Evolutionary conservation across 805 yeast species (phyloP).

Genomic region (Starmerella bombi): DNA sequence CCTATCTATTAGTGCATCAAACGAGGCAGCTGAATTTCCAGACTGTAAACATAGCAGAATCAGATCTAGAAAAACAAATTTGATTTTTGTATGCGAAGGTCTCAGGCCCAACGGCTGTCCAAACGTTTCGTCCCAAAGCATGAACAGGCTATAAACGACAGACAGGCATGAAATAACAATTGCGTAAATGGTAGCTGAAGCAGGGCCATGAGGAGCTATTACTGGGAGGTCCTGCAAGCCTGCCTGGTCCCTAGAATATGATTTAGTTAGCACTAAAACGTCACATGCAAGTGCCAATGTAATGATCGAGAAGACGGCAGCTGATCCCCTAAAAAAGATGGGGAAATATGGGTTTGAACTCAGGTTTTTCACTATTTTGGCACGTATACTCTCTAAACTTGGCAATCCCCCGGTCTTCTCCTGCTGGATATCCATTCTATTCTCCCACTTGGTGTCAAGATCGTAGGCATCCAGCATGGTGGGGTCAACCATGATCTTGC

Average conservation of each 20-base stretch:
- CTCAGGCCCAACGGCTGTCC: conserved; percentile 88
- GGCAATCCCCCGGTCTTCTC: conserved; percentile 1
- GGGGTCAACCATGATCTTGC: conserved; percentile 6
- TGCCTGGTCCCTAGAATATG: conserved; percentile 2
- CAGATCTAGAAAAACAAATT: conserved; percentile 67
- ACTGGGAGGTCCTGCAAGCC: conserved; percentile 35
- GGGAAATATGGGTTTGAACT: conserved; percentile 74
- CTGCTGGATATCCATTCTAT: conserved; percentile 10
- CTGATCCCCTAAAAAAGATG: conserved; percentile 50
- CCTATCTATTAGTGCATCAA: conserved; percentile 45
- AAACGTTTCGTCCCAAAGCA: conserved; percentile 79
- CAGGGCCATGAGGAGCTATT: conserved; percentile 23
- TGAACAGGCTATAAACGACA: conserved; percentile 59
- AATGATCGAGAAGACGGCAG: conserved; percentile 44
- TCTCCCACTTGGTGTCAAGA: conserved; percentile 19
- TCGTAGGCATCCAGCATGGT: conserved; percentile 14
- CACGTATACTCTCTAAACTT: conserved; percentile 4
- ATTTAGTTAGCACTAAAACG: conserved; percentile 26
- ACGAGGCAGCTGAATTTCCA: conserved; percentile 75
- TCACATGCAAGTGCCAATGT: conserved; percentile 66
- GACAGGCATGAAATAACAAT: conserved; percentile 72
- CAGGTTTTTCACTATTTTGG: conserved; percentile 29
- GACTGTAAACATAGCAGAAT: conserved; percentile 78
- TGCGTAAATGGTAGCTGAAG: conserved; percentile 85
- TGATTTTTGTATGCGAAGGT: conserved; percentile 69